Evolutionary conservation across 768 basidiomycete species (phyloP).

Genomic region (Mycena indigotica): DNA sequence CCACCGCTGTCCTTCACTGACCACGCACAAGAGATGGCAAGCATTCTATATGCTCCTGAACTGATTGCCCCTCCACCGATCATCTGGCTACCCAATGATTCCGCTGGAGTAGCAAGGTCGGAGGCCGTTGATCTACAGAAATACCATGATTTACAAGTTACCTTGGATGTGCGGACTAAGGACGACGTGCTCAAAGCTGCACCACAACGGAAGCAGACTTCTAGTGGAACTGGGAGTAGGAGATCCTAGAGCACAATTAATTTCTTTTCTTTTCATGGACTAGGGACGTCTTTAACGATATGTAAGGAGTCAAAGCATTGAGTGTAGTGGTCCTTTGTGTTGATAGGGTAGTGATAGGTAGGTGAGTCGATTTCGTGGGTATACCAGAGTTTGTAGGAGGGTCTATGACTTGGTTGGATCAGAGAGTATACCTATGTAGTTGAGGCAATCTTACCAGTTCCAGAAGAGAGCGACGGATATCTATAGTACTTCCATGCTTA

Average conservation of each 20-base stretch:
- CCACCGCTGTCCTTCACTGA: slow-evolving; percentile 71
- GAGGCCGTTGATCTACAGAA: slow-evolving; percentile 77
- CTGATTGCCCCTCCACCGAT: slow-evolving; percentile 75
- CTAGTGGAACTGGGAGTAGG: neutral
- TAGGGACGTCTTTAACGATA: neutral
- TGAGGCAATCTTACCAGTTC: too few species aligned
- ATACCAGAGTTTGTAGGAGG: too few species aligned
- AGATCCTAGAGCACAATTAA: neutral
- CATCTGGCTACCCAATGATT: slow-evolving; percentile 85
- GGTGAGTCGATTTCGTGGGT: too few species aligned
- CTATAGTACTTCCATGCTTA: too few species aligned
- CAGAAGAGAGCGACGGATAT: too few species aligned
- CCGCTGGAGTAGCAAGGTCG: slow-evolving; percentile 68
- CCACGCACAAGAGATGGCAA: slow-evolving; percentile 76
- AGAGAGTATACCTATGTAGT: too few species aligned
- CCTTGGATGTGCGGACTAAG: slow-evolving; percentile 65
- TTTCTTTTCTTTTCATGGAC: neutral
- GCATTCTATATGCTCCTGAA: slow-evolving; percentile 81
- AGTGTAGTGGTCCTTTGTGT: too few species aligned
- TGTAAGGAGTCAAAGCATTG: neutral
- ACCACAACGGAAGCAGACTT: slow-evolving; percentile 3
- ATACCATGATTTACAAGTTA: slow-evolving; percentile 71
- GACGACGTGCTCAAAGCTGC: slow-evolving; percentile 44
- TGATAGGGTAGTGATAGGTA: too few species aligned
- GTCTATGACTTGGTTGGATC: too few species aligned